phyloP scores from a whole-genome alignment of 257 asterid genomes.

The Solanum okadae region DNA sequence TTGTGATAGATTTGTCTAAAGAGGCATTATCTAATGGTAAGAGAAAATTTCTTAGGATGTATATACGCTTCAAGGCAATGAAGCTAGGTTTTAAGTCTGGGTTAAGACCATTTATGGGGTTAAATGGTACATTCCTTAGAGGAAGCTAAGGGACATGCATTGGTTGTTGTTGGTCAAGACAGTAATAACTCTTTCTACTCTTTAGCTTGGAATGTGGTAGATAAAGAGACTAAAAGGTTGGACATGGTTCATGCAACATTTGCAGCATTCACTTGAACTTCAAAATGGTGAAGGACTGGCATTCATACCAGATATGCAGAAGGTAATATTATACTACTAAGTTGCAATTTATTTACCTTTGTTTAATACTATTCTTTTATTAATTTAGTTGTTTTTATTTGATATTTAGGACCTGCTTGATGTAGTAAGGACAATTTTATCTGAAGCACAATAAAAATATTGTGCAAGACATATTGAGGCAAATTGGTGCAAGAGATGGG shows the following conservation, averaged over 20 bases:
- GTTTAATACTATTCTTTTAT: neutral
- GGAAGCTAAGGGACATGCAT: neutral
- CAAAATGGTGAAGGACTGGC: neutral
- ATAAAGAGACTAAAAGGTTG: neutral
- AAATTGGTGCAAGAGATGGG: neutral
- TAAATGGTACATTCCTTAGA: neutral
- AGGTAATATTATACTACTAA: neutral
- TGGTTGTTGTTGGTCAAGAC: neutral
- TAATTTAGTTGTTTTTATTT: too few relatives aligned
- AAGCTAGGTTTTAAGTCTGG: neutral
- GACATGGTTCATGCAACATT: neutral
- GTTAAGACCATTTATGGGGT: neutral
- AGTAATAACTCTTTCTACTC: neutral
- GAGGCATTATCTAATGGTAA: neutral
- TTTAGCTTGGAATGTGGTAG: fast-evolving
- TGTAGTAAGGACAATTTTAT: neutral
- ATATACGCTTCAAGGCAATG: neutral
- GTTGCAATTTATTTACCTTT: neutral
- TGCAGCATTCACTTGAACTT: neutral
- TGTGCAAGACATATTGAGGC: neutral
- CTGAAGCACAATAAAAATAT: neutral
- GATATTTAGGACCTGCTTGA: neutral
- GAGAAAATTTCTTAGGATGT: neutral
- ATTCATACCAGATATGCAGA: too few relatives aligned
- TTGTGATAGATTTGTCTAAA: neutral